Evolutionary conservation across 257 asterid genomes (phyloP).

Genomic region (Nicotiana obtusifolia): DNA sequence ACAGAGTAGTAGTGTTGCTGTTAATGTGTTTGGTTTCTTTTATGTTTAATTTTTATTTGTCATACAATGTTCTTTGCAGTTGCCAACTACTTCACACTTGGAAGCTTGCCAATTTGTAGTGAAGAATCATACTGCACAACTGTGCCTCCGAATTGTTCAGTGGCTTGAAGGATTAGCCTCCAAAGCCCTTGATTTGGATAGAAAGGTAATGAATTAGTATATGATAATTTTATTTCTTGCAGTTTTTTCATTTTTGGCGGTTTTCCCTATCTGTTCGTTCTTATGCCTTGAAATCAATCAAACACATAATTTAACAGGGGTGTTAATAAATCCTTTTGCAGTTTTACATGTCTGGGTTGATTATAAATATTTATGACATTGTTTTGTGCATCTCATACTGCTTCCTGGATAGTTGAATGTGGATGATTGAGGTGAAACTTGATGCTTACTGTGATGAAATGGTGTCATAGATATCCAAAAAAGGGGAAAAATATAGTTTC

Average conservation of each 20-base stretch:
- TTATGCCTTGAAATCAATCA: not conserved
- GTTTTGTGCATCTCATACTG: conserved; percentile 1
- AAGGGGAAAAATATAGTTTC: not conserved
- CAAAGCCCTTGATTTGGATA: conserved; percentile 85
- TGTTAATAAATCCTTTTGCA: not conserved
- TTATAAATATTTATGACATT: not conserved
- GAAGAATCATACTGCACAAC: conserved; percentile 68
- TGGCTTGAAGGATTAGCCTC: conserved; percentile 99
- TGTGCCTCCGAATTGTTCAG: conserved; percentile 89
- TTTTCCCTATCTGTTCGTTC: not conserved
- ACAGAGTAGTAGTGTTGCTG: conserved; percentile 1
- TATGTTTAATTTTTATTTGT: conserved; percentile 10
- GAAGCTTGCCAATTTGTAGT: conserved; percentile 85
- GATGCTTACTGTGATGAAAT: not conserved
- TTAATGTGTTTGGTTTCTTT: conserved; percentile 17
- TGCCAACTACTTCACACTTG: conserved; percentile 87
- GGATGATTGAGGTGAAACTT: not conserved
- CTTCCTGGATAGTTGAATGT: not conserved
- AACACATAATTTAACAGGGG: not conserved
- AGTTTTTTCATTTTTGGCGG: not conserved
- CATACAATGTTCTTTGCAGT: conserved; percentile 38
- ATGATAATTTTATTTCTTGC: conserved; percentile 2
- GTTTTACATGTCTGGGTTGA: not conserved
- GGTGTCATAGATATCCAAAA: not conserved
- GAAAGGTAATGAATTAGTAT: conserved; percentile 46